Conservation (phyloP, 2,329 filamentous ascomycete genomes). For the Verruconis gallopava region DNA sequence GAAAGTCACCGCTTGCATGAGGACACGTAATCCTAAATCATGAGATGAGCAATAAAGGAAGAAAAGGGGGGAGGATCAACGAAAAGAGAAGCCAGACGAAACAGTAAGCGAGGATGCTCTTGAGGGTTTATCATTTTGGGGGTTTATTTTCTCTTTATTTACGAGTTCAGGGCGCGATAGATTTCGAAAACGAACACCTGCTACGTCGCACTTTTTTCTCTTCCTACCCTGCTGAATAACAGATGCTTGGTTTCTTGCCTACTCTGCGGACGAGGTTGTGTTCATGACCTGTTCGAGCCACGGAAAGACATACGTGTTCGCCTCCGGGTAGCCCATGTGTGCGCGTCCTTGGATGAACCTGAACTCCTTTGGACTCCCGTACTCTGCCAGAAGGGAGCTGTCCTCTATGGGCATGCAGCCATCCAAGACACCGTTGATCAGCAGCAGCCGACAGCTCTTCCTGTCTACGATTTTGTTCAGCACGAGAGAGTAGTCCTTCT, state of each 20-base stretch:
- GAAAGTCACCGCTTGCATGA: too few relatives aligned
- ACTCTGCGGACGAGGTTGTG: background rate
- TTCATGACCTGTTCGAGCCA: constrained; percentile 49
- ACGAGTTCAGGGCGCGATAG: too few relatives aligned
- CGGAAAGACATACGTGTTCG: constrained; percentile 44
- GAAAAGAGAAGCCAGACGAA: too few relatives aligned
- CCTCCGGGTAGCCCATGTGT: constrained; percentile 56
- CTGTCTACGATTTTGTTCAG: constrained; percentile 44
- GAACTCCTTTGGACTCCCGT: constrained; percentile 52
- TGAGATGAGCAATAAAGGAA: too few relatives aligned
- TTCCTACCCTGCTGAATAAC: too few relatives aligned
- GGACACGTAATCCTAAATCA: too few relatives aligned
- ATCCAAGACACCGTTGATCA: constrained; percentile 41
- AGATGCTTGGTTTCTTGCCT: background rate
- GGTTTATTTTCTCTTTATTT: too few relatives aligned
- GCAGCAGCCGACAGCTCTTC: constrained; percentile 43
- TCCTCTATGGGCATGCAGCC: constrained; percentile 51
- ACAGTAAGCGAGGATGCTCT: too few relatives aligned
- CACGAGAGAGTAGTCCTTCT: constrained; percentile 50
- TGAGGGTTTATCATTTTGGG: background rate
- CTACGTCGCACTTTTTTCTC: too few relatives aligned
- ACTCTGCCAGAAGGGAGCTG: constrained; percentile 49
- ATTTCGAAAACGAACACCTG: too few relatives aligned
- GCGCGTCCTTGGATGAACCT: constrained; percentile 44
- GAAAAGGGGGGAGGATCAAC: too few relatives aligned